These are phyloP conservation scores for Asterella californica DNA, from an alignment of 225 moss, liverwort and hornwort genomes.

Conservation along the genomic window DNA sequence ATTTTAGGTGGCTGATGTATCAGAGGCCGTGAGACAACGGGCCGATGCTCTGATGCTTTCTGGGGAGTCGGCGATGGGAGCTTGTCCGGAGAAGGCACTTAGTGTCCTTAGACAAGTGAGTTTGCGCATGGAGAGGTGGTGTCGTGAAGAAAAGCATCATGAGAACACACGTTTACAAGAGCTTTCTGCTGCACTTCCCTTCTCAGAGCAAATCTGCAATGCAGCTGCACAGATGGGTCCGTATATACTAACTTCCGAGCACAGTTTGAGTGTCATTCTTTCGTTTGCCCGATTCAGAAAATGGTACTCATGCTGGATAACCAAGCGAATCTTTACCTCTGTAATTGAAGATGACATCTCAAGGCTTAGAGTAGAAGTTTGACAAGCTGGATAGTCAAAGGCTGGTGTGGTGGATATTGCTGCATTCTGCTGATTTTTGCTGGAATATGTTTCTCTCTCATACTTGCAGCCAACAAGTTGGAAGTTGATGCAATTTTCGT, in stretches of 20 bases:
- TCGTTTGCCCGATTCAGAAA: not conserved
- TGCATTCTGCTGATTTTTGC: constrained; percentile 8
- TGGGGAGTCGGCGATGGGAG: constrained; percentile 97
- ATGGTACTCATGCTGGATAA: not conserved
- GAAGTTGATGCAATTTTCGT: constrained; percentile 97
- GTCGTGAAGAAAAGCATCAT: constrained; percentile 85
- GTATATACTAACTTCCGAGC: not conserved
- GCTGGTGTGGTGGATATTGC: not conserved
- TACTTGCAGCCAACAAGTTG: constrained; percentile 79
- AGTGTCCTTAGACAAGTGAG: constrained; percentile 91
- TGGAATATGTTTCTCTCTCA: not conserved
- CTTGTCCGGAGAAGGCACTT: constrained; percentile 87
- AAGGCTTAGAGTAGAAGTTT: too few species aligned
- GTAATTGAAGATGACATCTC: not conserved
- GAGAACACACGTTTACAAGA: constrained; percentile 68
- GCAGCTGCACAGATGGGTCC: constrained; percentile 89
- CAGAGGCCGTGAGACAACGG: constrained; percentile 93
- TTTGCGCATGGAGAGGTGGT: constrained; percentile 85
- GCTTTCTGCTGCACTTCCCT: constrained; percentile 56
- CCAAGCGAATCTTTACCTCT: not conserved
- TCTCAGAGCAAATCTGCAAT: constrained; percentile 88
- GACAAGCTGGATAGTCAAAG: not conserved
- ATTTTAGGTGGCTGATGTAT: constrained; percentile 88
- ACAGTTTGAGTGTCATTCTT: not conserved
- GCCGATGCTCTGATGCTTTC: constrained; percentile 98